phyloP scores from a whole-genome alignment of 768 basidiomycete species.

The Lactarius pseudohatsudake region DNA sequence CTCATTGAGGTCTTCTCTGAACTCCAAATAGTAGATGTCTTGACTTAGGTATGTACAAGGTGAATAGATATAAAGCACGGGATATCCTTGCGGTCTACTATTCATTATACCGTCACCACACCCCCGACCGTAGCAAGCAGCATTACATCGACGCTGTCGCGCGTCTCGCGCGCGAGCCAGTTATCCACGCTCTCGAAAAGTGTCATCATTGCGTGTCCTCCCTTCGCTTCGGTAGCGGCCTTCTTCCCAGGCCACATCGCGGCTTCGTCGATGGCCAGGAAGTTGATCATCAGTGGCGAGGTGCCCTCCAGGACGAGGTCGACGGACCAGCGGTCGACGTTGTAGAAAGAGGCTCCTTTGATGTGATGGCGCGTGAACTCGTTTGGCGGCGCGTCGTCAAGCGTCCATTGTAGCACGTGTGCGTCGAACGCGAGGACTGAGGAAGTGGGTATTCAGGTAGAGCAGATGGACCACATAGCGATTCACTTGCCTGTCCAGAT shows the following conservation, averaged over 20 bases:
- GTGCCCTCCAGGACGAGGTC: constrained; percentile 60
- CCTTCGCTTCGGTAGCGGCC: constrained; percentile 43
- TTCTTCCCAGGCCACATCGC: constrained; percentile 79
- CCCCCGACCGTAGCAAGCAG: constrained; percentile 74
- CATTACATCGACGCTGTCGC: constrained; percentile 64
- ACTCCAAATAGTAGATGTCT: not conserved
- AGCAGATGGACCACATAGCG: not conserved
- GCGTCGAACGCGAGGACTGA: constrained; percentile 88
- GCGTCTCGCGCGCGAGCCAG: constrained; percentile 67
- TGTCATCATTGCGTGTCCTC: constrained; percentile 58
- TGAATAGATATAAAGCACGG: not conserved
- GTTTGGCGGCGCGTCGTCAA: constrained; percentile 75
- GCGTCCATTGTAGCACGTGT: constrained; percentile 80
- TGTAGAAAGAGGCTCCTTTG: constrained; percentile 89
- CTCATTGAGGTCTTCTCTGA: no score
- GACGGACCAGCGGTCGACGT: constrained; percentile 67
- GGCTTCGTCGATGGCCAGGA: constrained; percentile 78
- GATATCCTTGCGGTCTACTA: not conserved
- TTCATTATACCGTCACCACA: constrained; percentile 42
- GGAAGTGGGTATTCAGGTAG: constrained; percentile 5
- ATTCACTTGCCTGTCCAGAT: constrained; percentile 74
- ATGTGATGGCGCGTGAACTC: constrained; percentile 81
- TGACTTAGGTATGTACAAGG: not conserved
- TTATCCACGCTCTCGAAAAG: constrained; percentile 73
- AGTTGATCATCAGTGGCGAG: constrained; percentile 51